Evolutionary conservation across 176 grass and related monocot genomes (phyloP).

Genomic region (Paspalum notatum): DNA sequence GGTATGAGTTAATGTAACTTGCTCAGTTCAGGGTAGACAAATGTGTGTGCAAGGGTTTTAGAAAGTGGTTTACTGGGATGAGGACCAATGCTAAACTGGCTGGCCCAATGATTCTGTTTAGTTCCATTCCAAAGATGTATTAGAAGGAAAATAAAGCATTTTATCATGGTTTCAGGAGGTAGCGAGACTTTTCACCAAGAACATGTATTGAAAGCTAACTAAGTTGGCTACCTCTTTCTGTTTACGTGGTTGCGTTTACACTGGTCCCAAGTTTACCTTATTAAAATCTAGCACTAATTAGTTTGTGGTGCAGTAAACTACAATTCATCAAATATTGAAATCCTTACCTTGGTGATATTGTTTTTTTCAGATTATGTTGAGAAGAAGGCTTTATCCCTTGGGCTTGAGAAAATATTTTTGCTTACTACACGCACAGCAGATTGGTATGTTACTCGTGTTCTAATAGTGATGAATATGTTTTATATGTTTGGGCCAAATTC

Average conservation of each 20-base stretch:
- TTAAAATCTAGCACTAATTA: neutral
- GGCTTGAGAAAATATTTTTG: constrained; percentile 90
- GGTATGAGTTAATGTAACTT: neutral
- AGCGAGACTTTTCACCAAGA: neutral
- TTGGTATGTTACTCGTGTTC: constrained; percentile 66
- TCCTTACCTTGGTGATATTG: constrained; percentile 8
- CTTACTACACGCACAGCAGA: constrained; percentile 91
- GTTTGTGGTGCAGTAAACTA: neutral
- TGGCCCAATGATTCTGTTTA: neutral
- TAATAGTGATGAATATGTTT: constrained; percentile 2
- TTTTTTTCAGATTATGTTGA: constrained; percentile 76
- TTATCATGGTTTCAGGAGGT: neutral
- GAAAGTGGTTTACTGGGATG: constrained; percentile 3
- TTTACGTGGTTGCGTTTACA: neutral
- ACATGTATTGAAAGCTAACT: neutral
- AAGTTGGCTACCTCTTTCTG: constrained; percentile 11
- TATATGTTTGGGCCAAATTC: neutral
- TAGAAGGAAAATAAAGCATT: neutral
- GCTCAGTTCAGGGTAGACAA: neutral
- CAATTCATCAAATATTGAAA: constrained; percentile 11
- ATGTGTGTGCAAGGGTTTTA: neutral
- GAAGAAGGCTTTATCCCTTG: constrained; percentile 85
- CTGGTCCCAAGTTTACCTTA: neutral
- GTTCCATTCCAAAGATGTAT: neutral
- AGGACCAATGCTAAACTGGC: neutral